Evolutionary conservation across 257 asterid species (phyloP).

Genomic region (Osmanthus fragrans): DNA sequence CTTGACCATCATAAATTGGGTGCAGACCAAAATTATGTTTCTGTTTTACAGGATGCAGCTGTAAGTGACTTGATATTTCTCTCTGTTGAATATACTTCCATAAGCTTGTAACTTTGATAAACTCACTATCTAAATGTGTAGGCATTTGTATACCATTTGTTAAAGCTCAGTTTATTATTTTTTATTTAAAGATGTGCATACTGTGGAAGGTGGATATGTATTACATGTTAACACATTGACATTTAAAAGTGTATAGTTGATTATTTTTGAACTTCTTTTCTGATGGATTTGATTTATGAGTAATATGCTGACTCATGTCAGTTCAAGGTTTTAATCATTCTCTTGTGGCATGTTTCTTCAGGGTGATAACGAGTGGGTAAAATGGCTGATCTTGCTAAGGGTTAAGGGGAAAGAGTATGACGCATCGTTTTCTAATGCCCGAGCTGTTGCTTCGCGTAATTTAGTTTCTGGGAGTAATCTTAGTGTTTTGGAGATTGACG

Average conservation of each 20-base stretch:
- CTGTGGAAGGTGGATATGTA: conserved; percentile 12
- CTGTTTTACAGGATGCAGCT: conserved; percentile 66
- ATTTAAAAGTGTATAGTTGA: conserved; percentile 22
- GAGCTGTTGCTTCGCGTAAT: conserved; percentile 76
- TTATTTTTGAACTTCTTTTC: conserved; percentile 11
- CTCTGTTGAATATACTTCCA: not conserved
- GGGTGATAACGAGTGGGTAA: conserved; percentile 94
- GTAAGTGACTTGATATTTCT: conserved; percentile 47
- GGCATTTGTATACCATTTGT: conserved; percentile 20
- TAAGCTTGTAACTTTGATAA: conserved; percentile 3
- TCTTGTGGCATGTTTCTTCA: conserved; percentile 37
- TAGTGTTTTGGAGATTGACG: conserved; percentile 58
- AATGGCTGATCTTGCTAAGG: conserved; percentile 82
- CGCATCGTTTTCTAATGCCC: conserved; percentile 91
- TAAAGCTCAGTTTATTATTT: conserved; percentile 18
- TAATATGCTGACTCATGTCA: conserved; percentile 19
- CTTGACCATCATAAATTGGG: conserved; percentile 87
- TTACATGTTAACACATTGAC: conserved; percentile 3
- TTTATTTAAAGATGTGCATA: conserved; percentile 11
- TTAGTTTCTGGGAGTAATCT: conserved; percentile 62
- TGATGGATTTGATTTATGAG: conserved; percentile 3
- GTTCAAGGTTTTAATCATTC: conserved; percentile 21
- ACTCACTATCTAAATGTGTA: not conserved
- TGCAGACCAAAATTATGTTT: conserved; percentile 59
- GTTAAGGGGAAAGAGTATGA: conserved; percentile 93